Evolutionary conservation across 768 basidiomycete species (phyloP).

Genomic region (Agaricus bisporus): DNA sequence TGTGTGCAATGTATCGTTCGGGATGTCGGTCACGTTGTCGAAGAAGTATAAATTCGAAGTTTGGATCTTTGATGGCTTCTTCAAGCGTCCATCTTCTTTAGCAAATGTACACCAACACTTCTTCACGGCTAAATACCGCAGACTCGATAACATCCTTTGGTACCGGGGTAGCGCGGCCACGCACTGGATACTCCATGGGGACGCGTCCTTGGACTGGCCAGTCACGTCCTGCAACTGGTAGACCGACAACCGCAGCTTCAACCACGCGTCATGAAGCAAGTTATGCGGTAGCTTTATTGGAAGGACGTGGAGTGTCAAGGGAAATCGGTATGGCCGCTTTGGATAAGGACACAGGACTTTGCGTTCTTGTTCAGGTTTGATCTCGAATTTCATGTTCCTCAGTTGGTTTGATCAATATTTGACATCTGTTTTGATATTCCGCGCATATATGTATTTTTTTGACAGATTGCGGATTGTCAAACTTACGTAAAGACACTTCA

Average conservation of each 20-base stretch:
- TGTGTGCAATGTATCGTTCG: not conserved
- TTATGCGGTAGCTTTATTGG: conserved; percentile 64
- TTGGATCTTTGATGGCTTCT: not conserved
- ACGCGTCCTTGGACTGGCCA: conserved; percentile 48
- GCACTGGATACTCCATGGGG: conserved; percentile 9
- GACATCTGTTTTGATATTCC: not conserved
- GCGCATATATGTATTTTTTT: not conserved
- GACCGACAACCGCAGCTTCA: conserved; percentile 63
- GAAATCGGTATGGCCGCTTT: conserved; percentile 87
- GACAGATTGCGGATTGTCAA: conserved; percentile 75
- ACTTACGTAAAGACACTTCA: conserved; percentile 88
- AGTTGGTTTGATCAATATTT: too few relatives aligned
- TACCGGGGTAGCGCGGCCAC: not conserved
- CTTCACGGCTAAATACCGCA: not conserved
- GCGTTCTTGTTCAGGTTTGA: conserved; percentile 72
- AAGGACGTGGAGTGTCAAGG: conserved; percentile 71
- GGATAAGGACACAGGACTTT: conserved; percentile 72
- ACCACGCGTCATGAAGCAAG: conserved; percentile 46
- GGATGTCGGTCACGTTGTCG: not conserved
- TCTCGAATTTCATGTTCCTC: not conserved
- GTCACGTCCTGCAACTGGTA: conserved; percentile 53
- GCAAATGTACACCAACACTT: not conserved
- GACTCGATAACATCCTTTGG: not conserved
- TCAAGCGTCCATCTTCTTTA: not conserved
- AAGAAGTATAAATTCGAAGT: not conserved